phyloP scores from a whole-genome alignment of 164 flowering plant genomes.

The Magnolia changhungtana region DNA sequence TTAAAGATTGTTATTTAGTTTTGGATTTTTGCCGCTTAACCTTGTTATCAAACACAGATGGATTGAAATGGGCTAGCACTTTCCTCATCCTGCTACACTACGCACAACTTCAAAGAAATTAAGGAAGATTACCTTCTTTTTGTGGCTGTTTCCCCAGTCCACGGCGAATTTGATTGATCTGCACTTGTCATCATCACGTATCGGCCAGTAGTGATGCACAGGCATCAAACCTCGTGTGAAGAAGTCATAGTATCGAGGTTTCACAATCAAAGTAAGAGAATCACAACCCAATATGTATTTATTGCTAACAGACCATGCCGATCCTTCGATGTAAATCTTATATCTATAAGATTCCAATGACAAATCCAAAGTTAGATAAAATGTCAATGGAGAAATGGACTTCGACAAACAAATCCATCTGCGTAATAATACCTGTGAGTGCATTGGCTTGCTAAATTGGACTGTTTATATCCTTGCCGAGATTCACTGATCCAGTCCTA shows the following conservation, averaged over 20 bases:
- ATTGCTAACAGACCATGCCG: conserved; percentile 71
- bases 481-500: conserved; percentile 58
- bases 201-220: conserved; percentile 69
- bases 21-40: too few relatives aligned
- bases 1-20: not conserved
- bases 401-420: not conserved
- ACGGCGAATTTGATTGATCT: conserved; percentile 58
- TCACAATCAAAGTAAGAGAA: conserved; percentile 42
- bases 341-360: conserved; percentile 28
- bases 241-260: conserved; percentile 57
- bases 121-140: conserved; percentile 34
- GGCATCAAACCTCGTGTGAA: conserved; percentile 56
- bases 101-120: not conserved
- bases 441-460: conserved; percentile 59
- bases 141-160: conserved; percentile 65
- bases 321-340: conserved; percentile 66
- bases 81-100: not conserved
- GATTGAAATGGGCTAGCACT: not conserved
- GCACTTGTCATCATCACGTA: conserved; percentile 38
- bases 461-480: conserved; percentile 36
- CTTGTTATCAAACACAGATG: too few relatives aligned
- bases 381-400: not conserved
- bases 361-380: not conserved
- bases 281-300: conserved; percentile 71
- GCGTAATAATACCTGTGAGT: conserved; percentile 35